Percentiles rank a stretch among this genome's conserved stretches.
These are phyloP conservation scores for Aspergillus glaucus DNA, from an alignment of 2,329 filamentous ascomycete species.

Conservation along the genomic window DNA sequence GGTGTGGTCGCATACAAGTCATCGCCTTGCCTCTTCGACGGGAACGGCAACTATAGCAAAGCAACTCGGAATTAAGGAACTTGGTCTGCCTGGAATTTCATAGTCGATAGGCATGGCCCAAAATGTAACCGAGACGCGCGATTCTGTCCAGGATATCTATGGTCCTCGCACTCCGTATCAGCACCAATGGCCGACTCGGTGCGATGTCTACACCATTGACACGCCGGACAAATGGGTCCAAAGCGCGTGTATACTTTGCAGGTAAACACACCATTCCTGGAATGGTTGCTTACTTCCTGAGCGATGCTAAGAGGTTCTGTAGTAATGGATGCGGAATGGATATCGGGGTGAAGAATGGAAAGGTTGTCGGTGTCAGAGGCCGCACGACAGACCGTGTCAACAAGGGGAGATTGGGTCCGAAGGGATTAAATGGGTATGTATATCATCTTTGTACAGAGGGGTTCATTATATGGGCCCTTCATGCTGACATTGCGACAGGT, in stretches of 20 bases:
- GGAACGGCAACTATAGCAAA: no score
- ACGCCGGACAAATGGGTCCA: conserved; percentile 35
- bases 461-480: background rate
- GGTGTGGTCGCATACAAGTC: no score
- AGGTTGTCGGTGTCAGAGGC: conserved; percentile 33
- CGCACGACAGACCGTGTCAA: conserved; percentile 28
- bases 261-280: conserved; percentile 15
- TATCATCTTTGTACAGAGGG: background rate
- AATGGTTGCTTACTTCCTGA: background rate
- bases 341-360: conserved; percentile 31
- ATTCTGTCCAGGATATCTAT: conserved; percentile 30
- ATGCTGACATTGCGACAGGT: conserved; percentile 13
- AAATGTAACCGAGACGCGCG: conserved; percentile 12
- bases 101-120: conserved; percentile 1
- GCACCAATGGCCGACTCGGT: conserved; percentile 28
- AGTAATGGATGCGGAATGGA: conserved; percentile 34
- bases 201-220: conserved; percentile 24
- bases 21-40: no score
- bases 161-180: conserved; percentile 28
- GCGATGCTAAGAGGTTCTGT: background rate
- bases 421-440: conserved; percentile 28
- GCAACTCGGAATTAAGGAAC: no score
- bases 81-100: no score
- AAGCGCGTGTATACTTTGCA: conserved; percentile 35
- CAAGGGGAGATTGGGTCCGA: conserved; percentile 30